Base-by-base conservation (phyloP, 345 rosid species). In the Citrus sp. region DNA sequence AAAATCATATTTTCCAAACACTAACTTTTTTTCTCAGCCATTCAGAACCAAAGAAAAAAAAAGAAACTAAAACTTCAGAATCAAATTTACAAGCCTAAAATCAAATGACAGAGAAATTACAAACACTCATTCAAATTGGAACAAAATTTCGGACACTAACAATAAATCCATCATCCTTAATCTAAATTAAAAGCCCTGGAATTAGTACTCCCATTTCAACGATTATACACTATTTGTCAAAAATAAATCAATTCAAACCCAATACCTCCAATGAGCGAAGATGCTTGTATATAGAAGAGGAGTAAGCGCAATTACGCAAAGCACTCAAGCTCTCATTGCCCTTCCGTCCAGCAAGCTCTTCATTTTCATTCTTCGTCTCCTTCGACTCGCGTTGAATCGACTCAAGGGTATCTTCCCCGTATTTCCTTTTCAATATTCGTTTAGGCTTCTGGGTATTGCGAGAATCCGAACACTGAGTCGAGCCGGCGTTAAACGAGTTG, bases 221-320 rank as follows among this genome's bases (percentile, higher is more conserved):
- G 18, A 27, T 51, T 28, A 40, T 46, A 68, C 25, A 28, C 13
- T 7, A 76, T 10, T 28, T 3, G 25, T 28, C 22, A 65, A 30
- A 65, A 65, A 65, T 4, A 7, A 19, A 32, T 65, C 8, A 28
- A 30, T 30, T 7, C 68, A 65, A 77, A 64, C 21, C 72, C 27
- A 51, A 10, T 78, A 84, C 86, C 86, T 84, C 86, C 71, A 84
- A 38, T n/a, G 74, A 73, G 54, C 60, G 79, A 46, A 80, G 83
- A 84, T 84, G 65, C 38, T 67, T 60, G 62, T 77, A 78, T 7
- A 81, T 61, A 59, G 86, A 70, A 65, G 81, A 80, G 6, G 73
- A 60, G 73, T 27, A 73, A 35, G 68, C 62, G 21, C 72, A 59
- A 37, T 70, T 84, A 14, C 37, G 75, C 46, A 60, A 14, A 59